Conservation (phyloP, 495 filamentous ascomycete species). For the Hypoxylon rickii region DNA sequence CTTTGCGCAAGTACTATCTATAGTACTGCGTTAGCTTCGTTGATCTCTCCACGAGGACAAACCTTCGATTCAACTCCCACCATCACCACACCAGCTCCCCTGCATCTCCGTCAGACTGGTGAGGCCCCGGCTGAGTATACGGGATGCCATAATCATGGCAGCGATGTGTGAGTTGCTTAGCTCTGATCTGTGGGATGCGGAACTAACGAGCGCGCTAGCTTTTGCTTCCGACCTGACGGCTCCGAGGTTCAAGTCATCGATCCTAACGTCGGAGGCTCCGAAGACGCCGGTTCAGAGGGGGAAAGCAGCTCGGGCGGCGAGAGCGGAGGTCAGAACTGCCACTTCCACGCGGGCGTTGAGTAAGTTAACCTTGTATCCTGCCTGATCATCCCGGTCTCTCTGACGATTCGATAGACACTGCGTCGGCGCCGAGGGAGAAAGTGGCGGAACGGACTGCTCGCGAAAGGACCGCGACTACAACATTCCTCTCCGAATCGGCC, state of each 20-base stretch:
- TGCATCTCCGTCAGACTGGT: conserved; percentile 33
- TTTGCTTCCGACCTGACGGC: conserved; percentile 54
- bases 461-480: conserved; percentile 57
- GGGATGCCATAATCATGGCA: conserved; percentile 56
- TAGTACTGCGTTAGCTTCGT: not conserved
- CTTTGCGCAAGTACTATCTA: not conserved
- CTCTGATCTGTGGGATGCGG: not conserved
- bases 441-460: conserved; percentile 44
- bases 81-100: not conserved
- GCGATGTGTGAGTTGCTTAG: conserved; percentile 45
- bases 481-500: conserved; percentile 59
- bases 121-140: conserved; percentile 54
- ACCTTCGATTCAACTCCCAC: too few relatives aligned
- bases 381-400: not conserved
- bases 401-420: conserved; percentile 45
- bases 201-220: conserved; percentile 6
- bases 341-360: conserved; percentile 72
- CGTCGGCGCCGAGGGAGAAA: conserved; percentile 44
- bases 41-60: not conserved
- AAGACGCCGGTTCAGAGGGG: conserved; percentile 38
- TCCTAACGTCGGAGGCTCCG: conserved; percentile 8
- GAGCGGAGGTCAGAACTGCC: conserved; percentile 50
- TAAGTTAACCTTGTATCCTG: conserved; percentile 34
- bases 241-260: conserved; percentile 37
- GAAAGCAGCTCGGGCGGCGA: conserved; percentile 8